Evolutionary conservation across 2,329 filamentous ascomycete genomes (phyloP).

Genomic region (Colletotrichum zoysiae): DNA sequence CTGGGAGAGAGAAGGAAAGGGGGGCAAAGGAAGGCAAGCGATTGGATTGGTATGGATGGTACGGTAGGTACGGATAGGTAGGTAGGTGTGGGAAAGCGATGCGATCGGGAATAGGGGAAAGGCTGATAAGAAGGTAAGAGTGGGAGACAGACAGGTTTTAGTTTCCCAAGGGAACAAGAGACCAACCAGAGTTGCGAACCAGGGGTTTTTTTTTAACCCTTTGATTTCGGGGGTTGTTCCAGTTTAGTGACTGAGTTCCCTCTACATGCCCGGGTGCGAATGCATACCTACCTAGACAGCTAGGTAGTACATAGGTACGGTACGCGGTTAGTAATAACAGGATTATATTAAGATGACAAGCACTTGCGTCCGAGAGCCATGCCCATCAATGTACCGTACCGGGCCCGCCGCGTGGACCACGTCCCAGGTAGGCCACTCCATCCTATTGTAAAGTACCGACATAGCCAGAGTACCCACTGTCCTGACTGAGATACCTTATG

Average conservation of each 20-base stretch:
- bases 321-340: background rate
- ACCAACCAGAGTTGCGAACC: slow-evolving; percentile 38
- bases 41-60: background rate
- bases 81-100: background rate
- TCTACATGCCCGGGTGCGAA: background rate
- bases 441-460: too few species aligned
- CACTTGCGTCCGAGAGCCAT: background rate
- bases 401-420: too few species aligned
- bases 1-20: background rate
- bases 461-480: too few species aligned
- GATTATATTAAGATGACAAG: background rate
- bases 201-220: background rate
- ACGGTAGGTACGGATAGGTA: background rate
- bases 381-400: too few species aligned
- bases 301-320: too few species aligned
- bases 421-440: too few species aligned
- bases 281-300: background rate
- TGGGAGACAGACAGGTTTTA: slow-evolving; percentile 49
- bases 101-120: slow-evolving; percentile 22
- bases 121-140: slow-evolving; percentile 17
- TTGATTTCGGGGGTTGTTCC: slow-evolving; percentile 27
- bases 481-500: too few species aligned
- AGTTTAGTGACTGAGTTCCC: slow-evolving; percentile 31
- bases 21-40: background rate
- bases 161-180: slow-evolving; percentile 48